Percentiles rank a stretch among this genome's conserved stretches.
phyloP scores from a whole-genome alignment of 2,329 filamentous ascomycete genomes.

The Fusarium caatingaense region DNA sequence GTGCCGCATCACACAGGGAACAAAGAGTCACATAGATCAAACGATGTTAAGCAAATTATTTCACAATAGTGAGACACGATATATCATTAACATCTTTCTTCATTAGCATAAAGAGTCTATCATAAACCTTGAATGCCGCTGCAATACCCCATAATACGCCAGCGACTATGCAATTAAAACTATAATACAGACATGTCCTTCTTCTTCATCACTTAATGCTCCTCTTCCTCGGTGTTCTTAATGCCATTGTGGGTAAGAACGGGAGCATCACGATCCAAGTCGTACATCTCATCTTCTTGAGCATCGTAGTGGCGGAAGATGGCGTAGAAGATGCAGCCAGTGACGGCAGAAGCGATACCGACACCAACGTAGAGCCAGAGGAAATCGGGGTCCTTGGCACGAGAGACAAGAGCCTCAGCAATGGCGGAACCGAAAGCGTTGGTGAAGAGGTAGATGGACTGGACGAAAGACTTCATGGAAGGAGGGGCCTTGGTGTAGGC shows the following conservation, averaged over 20 bases:
- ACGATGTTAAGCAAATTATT: background rate
- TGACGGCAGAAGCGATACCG: conserved; percentile 59
- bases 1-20: too few relatives aligned
- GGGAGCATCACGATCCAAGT: conserved; percentile 52
- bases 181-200: background rate
- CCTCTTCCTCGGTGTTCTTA: background rate
- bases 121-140: background rate
- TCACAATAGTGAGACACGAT: rapidly evolving
- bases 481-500: conserved; percentile 79
- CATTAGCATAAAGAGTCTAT: conserved; percentile 4
- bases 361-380: conserved; percentile 74
- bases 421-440: conserved; percentile 69
- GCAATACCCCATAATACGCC: background rate
- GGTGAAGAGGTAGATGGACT: conserved; percentile 69
- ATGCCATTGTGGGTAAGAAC: conserved; percentile 29
- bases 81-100: background rate
- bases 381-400: conserved; percentile 71
- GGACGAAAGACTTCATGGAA: conserved; percentile 73
- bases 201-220: background rate
- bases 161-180: background rate
- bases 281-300: conserved; percentile 54
- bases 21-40: background rate
- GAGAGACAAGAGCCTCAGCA: conserved; percentile 69
- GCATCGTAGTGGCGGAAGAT: conserved; percentile 54
- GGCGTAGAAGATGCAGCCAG: conserved; percentile 64